Base-by-base conservation (phyloP, 2,329 filamentous ascomycete genomes). In the Fusarium proliferatum region DNA sequence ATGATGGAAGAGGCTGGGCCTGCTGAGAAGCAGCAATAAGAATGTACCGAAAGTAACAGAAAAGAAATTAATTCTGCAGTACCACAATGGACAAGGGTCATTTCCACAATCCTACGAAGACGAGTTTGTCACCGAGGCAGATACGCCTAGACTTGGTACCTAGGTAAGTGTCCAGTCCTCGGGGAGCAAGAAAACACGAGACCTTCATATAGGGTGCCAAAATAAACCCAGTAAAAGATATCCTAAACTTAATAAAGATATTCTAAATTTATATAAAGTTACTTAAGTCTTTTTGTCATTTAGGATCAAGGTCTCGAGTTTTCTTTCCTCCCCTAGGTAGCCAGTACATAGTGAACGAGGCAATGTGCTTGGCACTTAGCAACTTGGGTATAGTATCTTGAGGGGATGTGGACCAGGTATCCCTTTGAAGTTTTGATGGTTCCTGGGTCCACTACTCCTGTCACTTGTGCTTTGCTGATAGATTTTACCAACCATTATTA, bases 1-100 rank as follows among this genome's bases (percentile, higher is more conserved):
- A 36, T 45, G 34, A 66, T 68, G 60, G 53, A 30, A 11, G 58
- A 68, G 38, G 51, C 41, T 33, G 63, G 69, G 51, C 55, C 43
- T 55, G 41, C 30, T 30, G 69, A 72, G 19, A 48, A 51, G 41
- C 36, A 55, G 41, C 36, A 55, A 46, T 39, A 33, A 41, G 28
- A 13, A 21, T 41, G 19, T 16, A 39, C 21, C 9, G 30, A 49
- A 56, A 21, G 28, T 10, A 45, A 42, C 53, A 26, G 30, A 51
- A 49, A 10, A 36, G 26, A 42, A 38, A 41, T 9, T 8, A 11
- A 26, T 26, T 30, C 23, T 38, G 23, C 19, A 30, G 34, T n/a
- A 39, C 30, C 38, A 33, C 17, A 34, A 36, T 52, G n/a, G n/a
- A 16, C 33, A 26, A 52, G 11, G 9, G 33, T 21, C 34, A 26